Evolutionary conservation across 257 asterid genomes (phyloP), one percentile per base, ranked within the genome.

Genomic region (Solanum lignicaule): DNA sequence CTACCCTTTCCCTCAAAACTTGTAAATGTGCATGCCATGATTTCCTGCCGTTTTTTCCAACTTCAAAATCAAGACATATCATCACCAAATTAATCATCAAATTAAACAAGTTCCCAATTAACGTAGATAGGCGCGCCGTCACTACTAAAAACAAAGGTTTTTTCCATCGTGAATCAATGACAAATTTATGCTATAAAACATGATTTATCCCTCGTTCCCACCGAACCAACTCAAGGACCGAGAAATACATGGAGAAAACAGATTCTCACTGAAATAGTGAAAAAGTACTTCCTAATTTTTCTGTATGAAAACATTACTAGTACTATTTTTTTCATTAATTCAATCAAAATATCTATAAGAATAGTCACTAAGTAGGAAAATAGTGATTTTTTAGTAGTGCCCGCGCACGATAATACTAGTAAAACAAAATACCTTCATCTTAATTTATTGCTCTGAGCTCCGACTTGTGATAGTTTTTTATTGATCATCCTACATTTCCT

Each of bases 1-100:
- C 93, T 72, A 94, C 89, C 62, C 95, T 94, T 82, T 86, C 88
- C 90, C 89, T 91, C 87, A 94, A 83, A 4, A 91, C 81, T 36
- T 75, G 32, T 85, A 94, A 32, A 88, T 90, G 90, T 52, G 89
- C 85, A 38, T 88, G 87, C 15, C 87, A 85, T 76, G 93, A 88
- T 88, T 86, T 88, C 82, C 94, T 91, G 88, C 83, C 66, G 3
- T 52, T 15, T 74, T 15, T 11, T 21, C 6, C 83, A 35, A 36
- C 83, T 75, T 11, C 32, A 38, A 83, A 32, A 83, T 32, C 25
- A 35, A 58, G 23, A 39, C 21, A 25, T 13, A 25, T 74, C 82
- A 29, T 74, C 82, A 35, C 52, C 79, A 72, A 72, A 81, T 43
- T 43, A 43, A 11, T 13, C 76, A 69, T 38, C 79, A 72, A 32